phyloP scores from a whole-genome alignment of 139 green algal species.

The Eudorina sp. region DNA sequence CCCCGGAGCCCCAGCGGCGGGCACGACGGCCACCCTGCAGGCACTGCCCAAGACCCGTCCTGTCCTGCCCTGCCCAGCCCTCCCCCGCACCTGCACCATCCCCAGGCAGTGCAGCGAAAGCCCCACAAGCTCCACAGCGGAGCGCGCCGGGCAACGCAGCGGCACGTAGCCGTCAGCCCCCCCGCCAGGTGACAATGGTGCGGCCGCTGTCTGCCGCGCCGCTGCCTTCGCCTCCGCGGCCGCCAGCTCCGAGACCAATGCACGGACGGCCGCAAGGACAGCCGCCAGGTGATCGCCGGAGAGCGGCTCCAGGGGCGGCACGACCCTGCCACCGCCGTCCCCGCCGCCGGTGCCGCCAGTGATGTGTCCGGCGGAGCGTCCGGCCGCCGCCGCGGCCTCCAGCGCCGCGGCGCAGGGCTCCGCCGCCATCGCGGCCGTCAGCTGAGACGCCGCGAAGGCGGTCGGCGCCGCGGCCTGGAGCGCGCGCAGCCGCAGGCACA shows the following conservation, averaged over 20 bases:
- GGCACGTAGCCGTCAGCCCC: not conserved
- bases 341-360: not conserved
- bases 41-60: too few species aligned
- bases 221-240: not conserved
- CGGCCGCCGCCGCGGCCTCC: not conserved
- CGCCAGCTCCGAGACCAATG: not conserved
- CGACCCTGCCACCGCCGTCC: not conserved
- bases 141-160: not conserved
- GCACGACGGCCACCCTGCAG: too few species aligned
- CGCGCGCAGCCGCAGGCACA: not conserved
- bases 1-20: too few species aligned
- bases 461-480: not conserved
- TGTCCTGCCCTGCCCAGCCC: not conserved
- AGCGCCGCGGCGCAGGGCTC: not conserved
- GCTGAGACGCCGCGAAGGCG: too few species aligned
- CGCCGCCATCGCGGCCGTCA: not conserved
- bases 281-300: not conserved
- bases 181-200: not conserved
- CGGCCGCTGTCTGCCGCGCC: not conserved
- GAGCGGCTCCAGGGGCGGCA: not conserved
- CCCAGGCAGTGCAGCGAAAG: constrained; percentile 9
- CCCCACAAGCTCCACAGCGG: not conserved
- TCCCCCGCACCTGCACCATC: constrained; percentile 14
- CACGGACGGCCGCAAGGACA: not conserved
- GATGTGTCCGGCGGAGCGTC: not conserved